Conservation (phyloP, 2,329 filamentous ascomycete species). For the Arthrobotrys musiformis region DNA sequence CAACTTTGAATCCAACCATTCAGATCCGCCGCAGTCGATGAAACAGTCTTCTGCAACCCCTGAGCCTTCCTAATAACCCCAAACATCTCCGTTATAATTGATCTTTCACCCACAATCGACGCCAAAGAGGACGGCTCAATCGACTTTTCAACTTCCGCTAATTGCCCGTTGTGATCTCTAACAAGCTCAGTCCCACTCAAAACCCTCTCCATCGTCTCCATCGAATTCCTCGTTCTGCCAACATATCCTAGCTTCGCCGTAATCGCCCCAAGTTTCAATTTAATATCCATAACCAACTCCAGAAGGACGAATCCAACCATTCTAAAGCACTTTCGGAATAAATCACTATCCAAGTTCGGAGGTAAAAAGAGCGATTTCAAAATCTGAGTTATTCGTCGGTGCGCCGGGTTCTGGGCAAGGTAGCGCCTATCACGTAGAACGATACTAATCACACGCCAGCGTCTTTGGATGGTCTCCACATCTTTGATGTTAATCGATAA, state of each 20-base stretch:
- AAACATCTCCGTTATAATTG: too few species aligned
- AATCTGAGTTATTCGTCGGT: conserved; percentile 1
- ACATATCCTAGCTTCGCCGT: neutral
- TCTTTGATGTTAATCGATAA: neutral
- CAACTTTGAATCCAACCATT: too few species aligned
- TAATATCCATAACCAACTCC: neutral
- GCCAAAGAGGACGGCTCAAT: neutral
- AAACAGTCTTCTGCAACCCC: too few species aligned
- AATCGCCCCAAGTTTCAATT: neutral
- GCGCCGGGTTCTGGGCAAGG: neutral
- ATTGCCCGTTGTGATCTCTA: neutral
- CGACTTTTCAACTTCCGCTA: neutral
- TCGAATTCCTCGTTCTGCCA: neutral
- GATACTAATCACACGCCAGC: neutral
- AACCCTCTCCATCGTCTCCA: conserved; percentile 1
- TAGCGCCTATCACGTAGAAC: neutral
- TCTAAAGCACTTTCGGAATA: neutral
- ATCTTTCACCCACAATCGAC: too few species aligned
- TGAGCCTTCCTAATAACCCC: too few species aligned
- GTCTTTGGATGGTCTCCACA: neutral
- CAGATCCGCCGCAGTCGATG: too few species aligned
- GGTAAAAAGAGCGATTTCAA: neutral
- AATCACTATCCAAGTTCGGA: neutral
- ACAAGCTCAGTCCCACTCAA: neutral
- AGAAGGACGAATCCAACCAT: neutral